phyloP scores from a whole-genome alignment of 345 rosid genomes.

The Isatis tinctoria region DNA sequence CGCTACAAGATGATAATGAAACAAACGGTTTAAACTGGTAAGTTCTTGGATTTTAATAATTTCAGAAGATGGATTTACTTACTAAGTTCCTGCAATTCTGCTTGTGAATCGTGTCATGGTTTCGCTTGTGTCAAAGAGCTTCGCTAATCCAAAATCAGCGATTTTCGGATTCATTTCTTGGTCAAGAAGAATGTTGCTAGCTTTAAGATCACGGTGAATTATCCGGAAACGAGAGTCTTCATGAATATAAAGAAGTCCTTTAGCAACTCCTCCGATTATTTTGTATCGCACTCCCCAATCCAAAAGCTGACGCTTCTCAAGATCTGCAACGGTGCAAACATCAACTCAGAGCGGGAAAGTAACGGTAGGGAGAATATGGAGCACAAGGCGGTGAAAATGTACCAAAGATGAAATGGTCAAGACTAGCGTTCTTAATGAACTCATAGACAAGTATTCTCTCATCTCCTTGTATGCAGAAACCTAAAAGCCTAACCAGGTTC shows the following conservation, averaged over 20 bases:
- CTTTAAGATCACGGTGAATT: slow-evolving; percentile 57
- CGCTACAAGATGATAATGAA: neutral
- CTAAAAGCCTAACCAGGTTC: slow-evolving; percentile 41
- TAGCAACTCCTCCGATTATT: slow-evolving; percentile 29
- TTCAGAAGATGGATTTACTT: neutral
- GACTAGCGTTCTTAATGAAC: slow-evolving; percentile 43
- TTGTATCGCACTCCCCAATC: slow-evolving; percentile 29
- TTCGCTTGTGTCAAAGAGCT: slow-evolving; percentile 35
- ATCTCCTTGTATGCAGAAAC: slow-evolving; percentile 37
- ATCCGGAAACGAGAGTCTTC: slow-evolving; percentile 50
- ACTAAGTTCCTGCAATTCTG: slow-evolving; percentile 50
- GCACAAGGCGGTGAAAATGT: neutral
- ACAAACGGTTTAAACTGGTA: neutral
- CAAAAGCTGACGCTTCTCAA: slow-evolving; percentile 18
- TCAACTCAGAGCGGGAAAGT: neutral
- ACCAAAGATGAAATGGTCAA: slow-evolving; percentile 37
- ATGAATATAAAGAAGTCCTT: slow-evolving; percentile 33
- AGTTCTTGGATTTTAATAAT: neutral
- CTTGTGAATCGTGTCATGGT: slow-evolving; percentile 30
- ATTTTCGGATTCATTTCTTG: slow-evolving; percentile 50
- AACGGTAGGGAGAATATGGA: neutral
- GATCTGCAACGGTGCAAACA: neutral
- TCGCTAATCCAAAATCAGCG: slow-evolving; percentile 63
- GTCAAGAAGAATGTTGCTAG: slow-evolving; percentile 51
- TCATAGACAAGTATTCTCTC: slow-evolving; percentile 48